A percentile compares a stretch with the other conserved stretches of the same genome.
Conservation (phyloP, 176 grass and related monocot genomes). For the Echinochloa phyllopogon region DNA sequence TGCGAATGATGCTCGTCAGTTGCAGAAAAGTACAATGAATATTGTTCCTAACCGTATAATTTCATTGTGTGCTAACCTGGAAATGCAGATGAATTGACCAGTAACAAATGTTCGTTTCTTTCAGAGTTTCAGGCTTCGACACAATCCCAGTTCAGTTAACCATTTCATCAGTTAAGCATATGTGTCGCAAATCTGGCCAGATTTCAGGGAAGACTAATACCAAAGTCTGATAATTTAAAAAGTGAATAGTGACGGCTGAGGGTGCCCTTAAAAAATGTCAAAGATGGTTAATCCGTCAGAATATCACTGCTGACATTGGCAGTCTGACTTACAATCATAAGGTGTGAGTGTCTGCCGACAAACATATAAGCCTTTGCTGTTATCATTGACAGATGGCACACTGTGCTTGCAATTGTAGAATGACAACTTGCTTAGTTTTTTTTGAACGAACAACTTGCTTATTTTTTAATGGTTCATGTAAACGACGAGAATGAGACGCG, state of each 20-base stretch:
- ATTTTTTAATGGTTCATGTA: conserved; percentile 2
- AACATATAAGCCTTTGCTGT: not conserved
- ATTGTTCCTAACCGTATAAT: not conserved
- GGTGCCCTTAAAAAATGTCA: conserved; percentile 31
- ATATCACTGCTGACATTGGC: conserved; percentile 41
- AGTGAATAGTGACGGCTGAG: not conserved
- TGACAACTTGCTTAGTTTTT: conserved; percentile 21
- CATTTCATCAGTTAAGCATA: not conserved
- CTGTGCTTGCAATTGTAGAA: not conserved
- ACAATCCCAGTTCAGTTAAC: not conserved
- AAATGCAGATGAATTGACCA: not conserved
- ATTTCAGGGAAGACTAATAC: conserved; percentile 1
- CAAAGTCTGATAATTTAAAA: not conserved
- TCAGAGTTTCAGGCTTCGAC: conserved; percentile 20
- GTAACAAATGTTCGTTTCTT: conserved; percentile 9
- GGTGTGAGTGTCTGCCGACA: not conserved
- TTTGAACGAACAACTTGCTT: conserved; percentile 22
- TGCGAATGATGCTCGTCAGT: not conserved
- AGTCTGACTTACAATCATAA: conserved; percentile 30
- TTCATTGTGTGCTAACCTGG: not conserved
- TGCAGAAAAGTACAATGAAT: not conserved
- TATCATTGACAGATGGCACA: not conserved
- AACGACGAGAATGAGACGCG: conserved; percentile 25
- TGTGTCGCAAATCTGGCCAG: not conserved
- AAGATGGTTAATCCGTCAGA: conserved; percentile 48